Evolutionary conservation across 305 asterid species (phyloP), one percentile per base, ranked within the genome.

Genomic region (Ajuga reptans): DNA sequence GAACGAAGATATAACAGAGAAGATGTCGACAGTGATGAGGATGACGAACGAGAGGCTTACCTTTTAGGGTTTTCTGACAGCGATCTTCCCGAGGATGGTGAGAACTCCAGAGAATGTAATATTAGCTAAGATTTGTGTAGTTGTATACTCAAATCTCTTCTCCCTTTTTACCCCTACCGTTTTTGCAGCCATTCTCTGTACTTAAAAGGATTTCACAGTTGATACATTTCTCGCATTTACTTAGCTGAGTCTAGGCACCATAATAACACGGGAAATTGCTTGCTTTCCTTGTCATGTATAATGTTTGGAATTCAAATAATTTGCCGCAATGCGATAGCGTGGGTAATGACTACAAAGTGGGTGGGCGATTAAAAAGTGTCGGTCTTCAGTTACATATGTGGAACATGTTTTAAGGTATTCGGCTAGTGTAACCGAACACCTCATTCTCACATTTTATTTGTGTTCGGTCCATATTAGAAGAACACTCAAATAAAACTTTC

Each of bases 71-170:
- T 80, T 69, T 74, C 87, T 7, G 90, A 82, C 29, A 78, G 80
- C 2, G 87, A 81, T 59, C 63, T 77, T 54, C 72, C 76, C 0
- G 95, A 82, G 72, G 88, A 84, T 29, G 83, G 77, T 6, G 94
- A 76, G 69, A 75, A 86, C 77, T 66, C 89, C 5, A 74, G 87
- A 74, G 94, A 88, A 54, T 90, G 97, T 60, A 85, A 71, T 73
- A 82, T 88, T 72, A 85, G 85, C 87, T 86, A 84, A n/a, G 75
- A 52, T 47, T n/a, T 69, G 11, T 77, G 80, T 71, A 42, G 1
- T 17, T 2, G 27, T 39, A 9, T 47, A 31, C 29, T 37, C 61
- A 4, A n/a, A n/a, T n/a, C n/a, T n/a, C n/a, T n/a, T n/a, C n/a
- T n/a, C n/a, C n/a, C n/a, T n/a, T n/a, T n/a, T n/a, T n/a, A n/a